Evolutionary conservation across 1,139 yeast genomes (phyloP).

Genomic region (Yamadazyma diddensiae): DNA sequence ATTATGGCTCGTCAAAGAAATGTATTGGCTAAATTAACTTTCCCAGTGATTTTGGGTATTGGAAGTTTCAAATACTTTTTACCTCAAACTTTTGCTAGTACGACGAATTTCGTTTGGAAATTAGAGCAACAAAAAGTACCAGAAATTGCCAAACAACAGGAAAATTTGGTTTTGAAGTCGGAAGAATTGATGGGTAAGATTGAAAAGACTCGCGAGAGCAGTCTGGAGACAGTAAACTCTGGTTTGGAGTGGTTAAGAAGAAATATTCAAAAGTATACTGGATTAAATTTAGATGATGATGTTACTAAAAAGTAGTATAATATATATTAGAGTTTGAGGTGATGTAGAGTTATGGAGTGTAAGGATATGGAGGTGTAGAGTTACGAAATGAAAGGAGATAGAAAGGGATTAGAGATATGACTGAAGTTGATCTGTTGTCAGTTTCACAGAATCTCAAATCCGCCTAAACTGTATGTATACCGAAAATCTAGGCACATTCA

Average conservation of each 20-base stretch:
- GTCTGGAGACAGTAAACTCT: constrained; percentile 38
- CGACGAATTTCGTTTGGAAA: constrained; percentile 58
- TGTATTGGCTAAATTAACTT: constrained; percentile 50
- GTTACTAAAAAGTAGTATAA: constrained; percentile 56
- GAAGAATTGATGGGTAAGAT: constrained; percentile 45
- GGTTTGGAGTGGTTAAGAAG: constrained; percentile 45
- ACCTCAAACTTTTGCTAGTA: constrained; percentile 74
- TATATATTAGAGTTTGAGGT: no score
- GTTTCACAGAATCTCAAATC: no score
- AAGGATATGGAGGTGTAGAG: no score
- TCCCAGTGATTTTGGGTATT: constrained; percentile 67
- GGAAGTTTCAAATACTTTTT: constrained; percentile 71
- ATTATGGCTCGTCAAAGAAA: constrained; percentile 75
- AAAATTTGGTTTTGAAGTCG: constrained; percentile 42
- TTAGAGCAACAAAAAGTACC: constrained; percentile 68
- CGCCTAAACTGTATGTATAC: no score
- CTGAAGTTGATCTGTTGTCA: no score
- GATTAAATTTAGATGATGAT: constrained; percentile 64
- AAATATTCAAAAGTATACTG: constrained; percentile 59
- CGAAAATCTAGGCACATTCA: no score
- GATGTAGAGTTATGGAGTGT: no score
- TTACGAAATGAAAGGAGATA: no score
- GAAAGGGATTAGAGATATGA: no score
- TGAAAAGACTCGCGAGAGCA: constrained; percentile 31
- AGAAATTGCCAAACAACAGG: constrained; percentile 63